phyloP scores from a whole-genome alignment of 2,329 filamentous ascomycete genomes.

The Teratosphaeria zuluensis region DNA sequence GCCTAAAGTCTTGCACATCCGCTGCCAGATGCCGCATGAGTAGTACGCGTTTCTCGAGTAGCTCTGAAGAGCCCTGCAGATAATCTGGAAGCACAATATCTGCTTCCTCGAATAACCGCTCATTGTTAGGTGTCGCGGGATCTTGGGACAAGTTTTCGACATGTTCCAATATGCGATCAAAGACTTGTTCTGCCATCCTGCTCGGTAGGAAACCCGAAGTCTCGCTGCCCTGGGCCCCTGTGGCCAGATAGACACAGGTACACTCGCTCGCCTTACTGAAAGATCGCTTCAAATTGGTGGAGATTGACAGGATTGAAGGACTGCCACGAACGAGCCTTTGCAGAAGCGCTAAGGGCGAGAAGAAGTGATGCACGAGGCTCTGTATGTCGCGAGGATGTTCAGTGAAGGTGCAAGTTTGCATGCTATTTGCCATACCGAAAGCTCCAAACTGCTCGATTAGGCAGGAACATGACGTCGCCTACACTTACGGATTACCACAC shows the following conservation, averaged over 20 bases:
- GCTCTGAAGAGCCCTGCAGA: slow-evolving; percentile 2
- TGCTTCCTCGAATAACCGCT: slow-evolving; percentile 41
- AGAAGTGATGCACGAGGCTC: background rate
- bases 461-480: slow-evolving; percentile 7
- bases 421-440: background rate
- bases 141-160: background rate
- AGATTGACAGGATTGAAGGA: background rate
- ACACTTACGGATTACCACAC: background rate
- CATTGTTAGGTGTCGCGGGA: slow-evolving; percentile 28
- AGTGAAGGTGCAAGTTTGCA: background rate
- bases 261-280: background rate
- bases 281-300: background rate
- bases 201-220: background rate
- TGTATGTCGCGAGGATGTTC: background rate
- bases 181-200: slow-evolving; percentile 6
- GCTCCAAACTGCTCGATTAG: slow-evolving; percentile 1
- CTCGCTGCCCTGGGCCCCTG: no score
- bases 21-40: slow-evolving; percentile 39
- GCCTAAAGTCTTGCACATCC: slow-evolving; percentile 43
- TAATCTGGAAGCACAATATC: slow-evolving; percentile 32
- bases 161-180: background rate
- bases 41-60: slow-evolving; percentile 22
- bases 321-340: background rate
- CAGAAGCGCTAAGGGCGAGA: background rate
- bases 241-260: background rate